phyloP scores from a whole-genome alignment of 805 yeast species.

The Candida lessepsii region DNA sequence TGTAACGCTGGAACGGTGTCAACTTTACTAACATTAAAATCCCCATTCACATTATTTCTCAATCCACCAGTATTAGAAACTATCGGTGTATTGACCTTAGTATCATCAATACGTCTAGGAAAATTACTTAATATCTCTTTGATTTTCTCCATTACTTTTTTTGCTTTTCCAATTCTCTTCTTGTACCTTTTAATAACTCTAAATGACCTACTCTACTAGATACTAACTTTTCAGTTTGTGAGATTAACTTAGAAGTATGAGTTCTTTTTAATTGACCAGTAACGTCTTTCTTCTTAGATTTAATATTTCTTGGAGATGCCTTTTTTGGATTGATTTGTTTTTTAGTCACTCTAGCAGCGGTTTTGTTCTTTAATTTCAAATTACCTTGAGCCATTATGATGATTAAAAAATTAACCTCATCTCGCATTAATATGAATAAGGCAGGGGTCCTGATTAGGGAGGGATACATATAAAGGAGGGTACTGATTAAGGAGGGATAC shows the following conservation, averaged over 20 bases:
- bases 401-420: conserved; percentile 2
- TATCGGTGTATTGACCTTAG: conserved; percentile 18
- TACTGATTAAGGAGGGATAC: no score
- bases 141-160: conserved; percentile 35
- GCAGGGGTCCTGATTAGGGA: no score
- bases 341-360: conserved; percentile 57
- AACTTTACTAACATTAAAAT: conserved; percentile 1
- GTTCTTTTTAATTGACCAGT: conserved; percentile 57
- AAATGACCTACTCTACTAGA: conserved; percentile 92
- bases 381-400: conserved; percentile 70
- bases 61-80: conserved; percentile 11
- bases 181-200: conserved; percentile 85
- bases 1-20: conserved; percentile 14
- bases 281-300: conserved; percentile 60
- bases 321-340: conserved; percentile 64
- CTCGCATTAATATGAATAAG: no score
- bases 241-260: conserved; percentile 51
- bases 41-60: conserved; percentile 7
- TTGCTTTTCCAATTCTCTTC: conserved; percentile 73
- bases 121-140: conserved; percentile 17
- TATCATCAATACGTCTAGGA: conserved; percentile 10
- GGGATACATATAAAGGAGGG: no score
- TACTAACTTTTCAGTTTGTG: conserved; percentile 79
- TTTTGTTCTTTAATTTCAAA: conserved; percentile 53
- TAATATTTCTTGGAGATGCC: conserved; percentile 67